Conservation (phyloP, 495 filamentous ascomycete genomes). For the Astrothelium subdiscretum region DNA sequence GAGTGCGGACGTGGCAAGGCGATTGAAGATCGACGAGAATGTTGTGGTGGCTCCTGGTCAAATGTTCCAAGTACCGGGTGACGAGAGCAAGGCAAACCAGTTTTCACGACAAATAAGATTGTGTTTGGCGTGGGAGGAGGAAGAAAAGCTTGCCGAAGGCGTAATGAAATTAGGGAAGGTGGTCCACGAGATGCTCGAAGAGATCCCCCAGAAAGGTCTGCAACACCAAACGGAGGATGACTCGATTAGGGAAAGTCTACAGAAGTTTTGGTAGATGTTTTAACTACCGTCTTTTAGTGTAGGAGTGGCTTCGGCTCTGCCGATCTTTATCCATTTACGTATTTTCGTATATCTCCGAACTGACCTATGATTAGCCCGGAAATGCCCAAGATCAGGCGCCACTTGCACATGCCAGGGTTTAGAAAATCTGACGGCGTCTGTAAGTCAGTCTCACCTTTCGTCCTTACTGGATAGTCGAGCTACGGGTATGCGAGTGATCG, state of each 20-base stretch:
- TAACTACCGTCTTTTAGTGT: neutral
- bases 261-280: neutral
- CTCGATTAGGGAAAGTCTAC: neutral
- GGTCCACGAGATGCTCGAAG: constrained; percentile 24
- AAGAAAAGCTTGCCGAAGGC: constrained; percentile 55
- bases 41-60: constrained; percentile 52
- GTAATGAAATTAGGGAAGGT: constrained; percentile 48
- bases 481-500: neutral
- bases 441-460: neutral
- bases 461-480: neutral
- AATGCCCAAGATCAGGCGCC: neutral
- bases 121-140: constrained; percentile 67
- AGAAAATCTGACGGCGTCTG: neutral
- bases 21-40: constrained; percentile 43
- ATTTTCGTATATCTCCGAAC: neutral
- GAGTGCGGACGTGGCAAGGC: constrained; percentile 43
- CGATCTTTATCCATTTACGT: neutral
- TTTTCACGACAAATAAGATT: constrained; percentile 50
- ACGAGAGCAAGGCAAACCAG: constrained; percentile 32
- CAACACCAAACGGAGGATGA: neutral
- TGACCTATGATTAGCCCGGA: neutral
- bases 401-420: neutral
- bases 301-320: neutral
- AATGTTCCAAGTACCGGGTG: constrained; percentile 54
- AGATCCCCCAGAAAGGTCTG: neutral